phyloP scores from a whole-genome alignment of 2,329 filamentous ascomycete species.

The Aspergillus terreus region DNA sequence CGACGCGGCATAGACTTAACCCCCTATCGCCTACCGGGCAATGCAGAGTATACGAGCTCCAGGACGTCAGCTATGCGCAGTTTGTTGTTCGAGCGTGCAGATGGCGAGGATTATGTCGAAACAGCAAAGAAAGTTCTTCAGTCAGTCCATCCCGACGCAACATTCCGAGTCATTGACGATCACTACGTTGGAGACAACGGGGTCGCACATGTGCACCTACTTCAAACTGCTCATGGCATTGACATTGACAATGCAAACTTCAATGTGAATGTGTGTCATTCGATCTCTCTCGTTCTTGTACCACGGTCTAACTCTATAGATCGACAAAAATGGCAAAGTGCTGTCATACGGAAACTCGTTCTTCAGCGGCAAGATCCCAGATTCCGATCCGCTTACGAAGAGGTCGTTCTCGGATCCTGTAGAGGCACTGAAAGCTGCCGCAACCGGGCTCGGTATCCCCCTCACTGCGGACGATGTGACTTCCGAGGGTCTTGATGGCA shows the following conservation, averaged over 20 bases:
- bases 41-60: background rate
- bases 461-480: conserved; percentile 1
- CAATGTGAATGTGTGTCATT: conserved; percentile 13
- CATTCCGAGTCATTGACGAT: conserved; percentile 12
- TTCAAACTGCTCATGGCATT: conserved; percentile 10
- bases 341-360: conserved; percentile 15
- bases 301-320: background rate
- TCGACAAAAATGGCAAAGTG: conserved; percentile 13
- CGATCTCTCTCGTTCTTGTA: too few species aligned
- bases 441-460: conserved; percentile 2
- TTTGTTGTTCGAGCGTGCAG: background rate
- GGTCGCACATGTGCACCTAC: conserved; percentile 14
- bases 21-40: conserved; percentile 4
- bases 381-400: background rate
- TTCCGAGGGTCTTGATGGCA: background rate
- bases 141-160: background rate
- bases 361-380: conserved; percentile 7
- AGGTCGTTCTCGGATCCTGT: conserved; percentile 5
- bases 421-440: conserved; percentile 5
- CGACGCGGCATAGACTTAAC: conserved; percentile 8
- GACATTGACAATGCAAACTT: conserved; percentile 17
- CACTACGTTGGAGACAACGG: conserved; percentile 15
- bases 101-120: conserved; percentile 7
- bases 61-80: background rate
- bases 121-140: conserved; percentile 7